Percentiles rank a stretch among this genome's conserved stretches.
These are phyloP conservation scores for Hericium erinaceus DNA, from an alignment of 768 basidiomycete species.

Conservation along the genomic window DNA sequence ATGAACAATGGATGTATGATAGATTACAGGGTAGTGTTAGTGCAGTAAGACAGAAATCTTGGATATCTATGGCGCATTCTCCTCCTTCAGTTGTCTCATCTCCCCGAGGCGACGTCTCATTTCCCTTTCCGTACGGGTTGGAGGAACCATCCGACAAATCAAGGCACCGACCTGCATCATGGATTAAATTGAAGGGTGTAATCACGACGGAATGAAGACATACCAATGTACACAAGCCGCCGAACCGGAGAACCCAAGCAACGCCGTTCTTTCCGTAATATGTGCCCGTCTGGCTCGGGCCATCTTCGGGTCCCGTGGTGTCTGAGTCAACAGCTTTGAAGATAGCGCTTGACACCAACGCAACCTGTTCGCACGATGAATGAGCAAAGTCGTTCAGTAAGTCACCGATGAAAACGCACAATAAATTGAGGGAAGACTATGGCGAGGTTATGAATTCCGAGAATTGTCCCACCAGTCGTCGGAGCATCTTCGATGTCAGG, in stretches of 20 bases:
- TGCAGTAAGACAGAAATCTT: background rate
- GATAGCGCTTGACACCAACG: slow-evolving; percentile 76
- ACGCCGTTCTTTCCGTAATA: slow-evolving; percentile 85
- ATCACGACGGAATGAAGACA: slow-evolving; percentile 12
- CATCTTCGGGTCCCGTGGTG: slow-evolving; percentile 21
- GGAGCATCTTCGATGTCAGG: slow-evolving; percentile 29
- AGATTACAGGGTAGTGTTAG: background rate
- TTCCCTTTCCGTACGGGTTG: slow-evolving; percentile 84
- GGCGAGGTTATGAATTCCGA: slow-evolving; percentile 92
- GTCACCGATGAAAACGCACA: slow-evolving; percentile 36
- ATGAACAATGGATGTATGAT: background rate
- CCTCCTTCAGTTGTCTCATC: slow-evolving; percentile 68
- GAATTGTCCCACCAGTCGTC: slow-evolving; percentile 80
- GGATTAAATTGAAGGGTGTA: background rate
- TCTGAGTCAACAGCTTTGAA: slow-evolving; percentile 71
- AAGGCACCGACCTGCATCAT: slow-evolving; percentile 50
- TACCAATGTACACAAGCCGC: slow-evolving; percentile 74
- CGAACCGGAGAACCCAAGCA: slow-evolving; percentile 89
- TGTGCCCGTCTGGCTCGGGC: slow-evolving; percentile 38
- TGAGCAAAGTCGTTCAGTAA: background rate
- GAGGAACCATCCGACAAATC: slow-evolving; percentile 74
- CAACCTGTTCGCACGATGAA: slow-evolving; percentile 42
- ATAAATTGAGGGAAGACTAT: slow-evolving; percentile 94
- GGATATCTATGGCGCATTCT: slow-evolving; percentile 34
- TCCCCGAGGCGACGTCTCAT: slow-evolving; percentile 75